Evolutionary conservation across 371 early-diverging fungal species (phyloP).

Genomic region (Mucor racemosus): DNA sequence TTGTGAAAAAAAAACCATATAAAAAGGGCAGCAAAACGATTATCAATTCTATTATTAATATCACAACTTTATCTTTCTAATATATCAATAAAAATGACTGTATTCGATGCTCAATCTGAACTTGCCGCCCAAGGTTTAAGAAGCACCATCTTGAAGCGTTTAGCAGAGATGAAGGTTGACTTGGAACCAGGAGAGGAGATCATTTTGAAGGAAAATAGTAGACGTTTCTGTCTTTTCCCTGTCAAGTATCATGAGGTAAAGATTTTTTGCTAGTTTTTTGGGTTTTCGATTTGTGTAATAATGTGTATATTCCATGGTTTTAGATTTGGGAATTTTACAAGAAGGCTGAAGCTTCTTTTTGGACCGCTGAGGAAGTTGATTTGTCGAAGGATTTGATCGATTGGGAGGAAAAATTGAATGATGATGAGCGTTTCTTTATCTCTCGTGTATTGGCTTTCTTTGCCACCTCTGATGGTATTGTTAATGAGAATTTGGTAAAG

Average conservation of each 20-base stretch:
- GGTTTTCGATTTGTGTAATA: background rate
- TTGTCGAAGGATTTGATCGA: constrained; percentile 92
- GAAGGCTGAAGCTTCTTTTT: constrained; percentile 98
- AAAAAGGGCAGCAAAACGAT: background rate
- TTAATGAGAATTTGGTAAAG: constrained; percentile 97
- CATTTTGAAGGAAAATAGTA: constrained; percentile 62
- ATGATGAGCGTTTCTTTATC: constrained; percentile 96
- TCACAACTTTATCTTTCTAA: background rate
- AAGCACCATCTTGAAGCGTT: constrained; percentile 18
- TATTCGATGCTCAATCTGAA: constrained; percentile 27
- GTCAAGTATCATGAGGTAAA: constrained; percentile 21
- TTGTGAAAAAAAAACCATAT: background rate
- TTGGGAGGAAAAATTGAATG: constrained; percentile 91
- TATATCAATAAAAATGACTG: constrained; percentile 31
- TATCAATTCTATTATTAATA: background rate
- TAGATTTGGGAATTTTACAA: constrained; percentile 98
- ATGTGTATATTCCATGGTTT: background rate
- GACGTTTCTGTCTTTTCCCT: constrained; percentile 84
- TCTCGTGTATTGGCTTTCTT: constrained; percentile 99
- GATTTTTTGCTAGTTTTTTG: background rate
- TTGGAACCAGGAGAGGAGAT: constrained; percentile 27
- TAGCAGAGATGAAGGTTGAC: constrained; percentile 19
- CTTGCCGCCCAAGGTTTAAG: constrained; percentile 18
- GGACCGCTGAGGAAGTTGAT: constrained; percentile 99
- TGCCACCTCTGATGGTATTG: constrained; percentile 99